Percentiles rank a stretch among this genome's conserved stretches.
Conservation (phyloP, 805 yeast genomes). For the Cyberlindnera meyerae region DNA sequence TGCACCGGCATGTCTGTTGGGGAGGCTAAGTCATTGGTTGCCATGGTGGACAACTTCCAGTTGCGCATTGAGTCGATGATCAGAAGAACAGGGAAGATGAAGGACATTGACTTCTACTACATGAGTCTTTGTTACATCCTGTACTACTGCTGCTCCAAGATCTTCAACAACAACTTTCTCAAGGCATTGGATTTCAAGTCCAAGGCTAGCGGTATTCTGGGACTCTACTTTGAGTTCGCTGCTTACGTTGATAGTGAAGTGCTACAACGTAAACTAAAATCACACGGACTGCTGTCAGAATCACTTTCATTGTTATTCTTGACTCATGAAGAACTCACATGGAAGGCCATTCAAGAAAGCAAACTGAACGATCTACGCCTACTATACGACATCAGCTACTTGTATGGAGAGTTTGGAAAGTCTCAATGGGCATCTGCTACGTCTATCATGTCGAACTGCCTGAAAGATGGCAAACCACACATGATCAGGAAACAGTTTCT, state of each 20-base stretch:
- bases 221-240: constrained; percentile 16
- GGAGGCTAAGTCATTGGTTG: constrained; percentile 14
- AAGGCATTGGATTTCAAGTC: constrained; percentile 14
- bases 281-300: constrained; percentile 14
- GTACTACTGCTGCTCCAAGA: constrained; percentile 13
- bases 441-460: constrained; percentile 1
- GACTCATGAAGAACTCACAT: constrained; percentile 7
- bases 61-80: constrained; percentile 17
- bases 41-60: constrained; percentile 19
- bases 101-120: constrained; percentile 18
- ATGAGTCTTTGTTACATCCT: constrained; percentile 18
- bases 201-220: constrained; percentile 10
- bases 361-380: constrained; percentile 13
- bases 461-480: neutral
- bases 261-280: constrained; percentile 10
- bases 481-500: constrained; percentile 10
- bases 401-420: constrained; percentile 1
- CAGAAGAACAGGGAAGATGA: constrained; percentile 16
- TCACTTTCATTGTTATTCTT: constrained; percentile 17
- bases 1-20: constrained; percentile 9
- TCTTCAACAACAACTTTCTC: constrained; percentile 13
- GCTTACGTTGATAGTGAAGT: constrained; percentile 9
- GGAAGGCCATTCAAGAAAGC: constrained; percentile 11
- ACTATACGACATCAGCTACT: constrained; percentile 11
- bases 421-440: constrained; percentile 12